Evolutionary conservation across 1,284 basidiomycete species (phyloP).

Genomic region (Golubevia sp.): DNA sequence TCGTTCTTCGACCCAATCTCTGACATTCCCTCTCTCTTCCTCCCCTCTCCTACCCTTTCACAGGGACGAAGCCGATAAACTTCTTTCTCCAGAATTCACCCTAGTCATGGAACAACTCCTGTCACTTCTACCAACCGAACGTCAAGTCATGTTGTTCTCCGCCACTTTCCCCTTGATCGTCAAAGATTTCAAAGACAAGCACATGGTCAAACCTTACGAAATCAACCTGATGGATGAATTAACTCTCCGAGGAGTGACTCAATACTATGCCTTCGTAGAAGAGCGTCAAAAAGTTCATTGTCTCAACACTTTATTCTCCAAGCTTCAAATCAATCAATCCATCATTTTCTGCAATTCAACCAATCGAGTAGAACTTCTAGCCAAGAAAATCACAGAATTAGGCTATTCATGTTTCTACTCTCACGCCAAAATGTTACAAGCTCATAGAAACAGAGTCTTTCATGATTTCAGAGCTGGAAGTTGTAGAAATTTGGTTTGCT

Average conservation of each 20-base stretch:
- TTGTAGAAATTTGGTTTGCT: constrained; percentile 96
- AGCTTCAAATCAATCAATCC: constrained; percentile 99
- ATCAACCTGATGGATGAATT: constrained; percentile 99
- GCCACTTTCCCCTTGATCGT: constrained; percentile 99
- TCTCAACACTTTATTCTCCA: constrained; percentile 93
- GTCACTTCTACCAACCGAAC: constrained; percentile 78
- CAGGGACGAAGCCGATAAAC: constrained; percentile 92
- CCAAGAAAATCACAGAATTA: constrained; percentile 98
- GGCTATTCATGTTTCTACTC: constrained; percentile 99
- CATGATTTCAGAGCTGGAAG: constrained; percentile 99
- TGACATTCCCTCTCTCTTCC: background rate
- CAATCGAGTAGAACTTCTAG: constrained; percentile 96
- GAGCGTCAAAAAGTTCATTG: constrained; percentile 99
- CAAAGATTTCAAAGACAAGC: constrained; percentile 99
- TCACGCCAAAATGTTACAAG: constrained; percentile 98
- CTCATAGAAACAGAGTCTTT: constrained; percentile 97
- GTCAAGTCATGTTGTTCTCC: constrained; percentile 98
- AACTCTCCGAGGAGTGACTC: constrained; percentile 95
- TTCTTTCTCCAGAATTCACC: constrained; percentile 94
- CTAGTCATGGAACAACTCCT: constrained; percentile 98
- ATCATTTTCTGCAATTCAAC: constrained; percentile 99
- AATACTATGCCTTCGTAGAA: constrained; percentile 99
- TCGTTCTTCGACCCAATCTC: background rate
- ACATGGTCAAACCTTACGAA: constrained; percentile 95
- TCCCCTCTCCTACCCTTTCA: background rate